Evolutionary conservation across 2,329 filamentous ascomycete genomes (phyloP), one percentile per base, ranked within the genome.

Genomic region (Venturia effusa): DNA sequence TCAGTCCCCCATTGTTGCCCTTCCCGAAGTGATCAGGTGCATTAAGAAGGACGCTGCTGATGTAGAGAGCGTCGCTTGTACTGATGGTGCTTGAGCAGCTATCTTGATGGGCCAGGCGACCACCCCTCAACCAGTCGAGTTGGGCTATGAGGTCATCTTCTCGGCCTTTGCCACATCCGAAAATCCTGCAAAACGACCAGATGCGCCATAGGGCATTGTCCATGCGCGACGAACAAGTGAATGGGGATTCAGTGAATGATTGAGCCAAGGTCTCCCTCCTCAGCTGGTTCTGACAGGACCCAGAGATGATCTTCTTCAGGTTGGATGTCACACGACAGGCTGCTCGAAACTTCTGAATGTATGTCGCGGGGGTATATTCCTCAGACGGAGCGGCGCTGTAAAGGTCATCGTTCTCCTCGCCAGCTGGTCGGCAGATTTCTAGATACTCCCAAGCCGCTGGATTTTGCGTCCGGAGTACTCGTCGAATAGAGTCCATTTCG

Each of bases 111-210:
- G 82, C 82, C 54, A 83, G 71, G 5, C 73, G 64, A 2, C 84
- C 84, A 40, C 84, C 85, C 65, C 80, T 81, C 13, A 88, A 74
- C 85, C 85, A 88, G 68, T 86, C 84, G 67, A 84, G 78, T 70
- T 87, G 84, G 4, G 80, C 83, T 41, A 80, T 75, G 40, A 85
- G 75, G 65, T 87, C 83, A 37, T 83, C 80, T 67, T 86, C 83
- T 17, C 83, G 78, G 4, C 78, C 78, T 67, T 84, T 85, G 0
- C 78, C 78, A 61, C 77, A 80, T 0, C 85, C 85, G 62, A 88
- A 88, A 39, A 86, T 81, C 63, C 79, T 80, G 71, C 84, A 87
- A 72, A 87, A 88, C 0, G 81, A 84, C 84, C 84, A 87, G 37
- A 88, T 81, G 1, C 84, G 81, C 83, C 84, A 87, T 59, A 87